Evolutionary conservation across 768 basidiomycete genomes (phyloP), one percentile per base, ranked within the genome.

Genomic region (Rhodosporidiobolus odoratus): DNA sequence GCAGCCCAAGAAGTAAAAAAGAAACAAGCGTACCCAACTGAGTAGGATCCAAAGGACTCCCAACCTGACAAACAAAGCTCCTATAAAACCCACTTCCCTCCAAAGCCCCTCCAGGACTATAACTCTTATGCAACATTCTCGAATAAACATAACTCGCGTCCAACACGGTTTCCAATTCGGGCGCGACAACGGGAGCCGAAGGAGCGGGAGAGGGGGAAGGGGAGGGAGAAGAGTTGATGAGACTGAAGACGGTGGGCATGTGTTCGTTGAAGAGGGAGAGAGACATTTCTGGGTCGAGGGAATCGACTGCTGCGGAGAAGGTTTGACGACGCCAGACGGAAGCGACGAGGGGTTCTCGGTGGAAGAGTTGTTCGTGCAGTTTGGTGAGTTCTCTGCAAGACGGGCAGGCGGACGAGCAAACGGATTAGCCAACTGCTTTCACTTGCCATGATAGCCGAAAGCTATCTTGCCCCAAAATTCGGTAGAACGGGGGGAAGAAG

Each of bases 301-400:
- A 78, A 41, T 91, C 89, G 62, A 93, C 88, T 7, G 91, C 90
- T 0, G 91, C 91, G 17, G 89, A 88, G 80, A 91, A 92, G 4
- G 91, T 92, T 78, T 93, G 91, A 17, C 90, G 85, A 32, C 91
- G 86, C 91, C 91, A 93, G 27, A 93, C 91, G 48, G 86, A 85
- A 0, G 91, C 91, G n/a, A 93, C 90, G 7, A 89, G 87, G 19
- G 91, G 87, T 76, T 92, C 89, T 60, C 91, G 85, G 34, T 87
- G 83, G 75, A 93, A 92, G 62, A 93, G 85, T 75, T 92, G 89
- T 78, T 92, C 91, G 78, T 93, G 91, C 65, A 93, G 90, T 8
- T 89, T 84, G 32, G 90, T 88, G 58, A 93, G 82, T 78, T 92
- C 90, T 69, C 88, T 71, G 58, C 25, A 32, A 5, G 47, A 10